Percentiles rank a stretch among this genome's conserved stretches.
Evolutionary conservation across 2,329 filamentous ascomycete genomes (phyloP).

Genomic region (Pseudogymnoascus sp.): DNA sequence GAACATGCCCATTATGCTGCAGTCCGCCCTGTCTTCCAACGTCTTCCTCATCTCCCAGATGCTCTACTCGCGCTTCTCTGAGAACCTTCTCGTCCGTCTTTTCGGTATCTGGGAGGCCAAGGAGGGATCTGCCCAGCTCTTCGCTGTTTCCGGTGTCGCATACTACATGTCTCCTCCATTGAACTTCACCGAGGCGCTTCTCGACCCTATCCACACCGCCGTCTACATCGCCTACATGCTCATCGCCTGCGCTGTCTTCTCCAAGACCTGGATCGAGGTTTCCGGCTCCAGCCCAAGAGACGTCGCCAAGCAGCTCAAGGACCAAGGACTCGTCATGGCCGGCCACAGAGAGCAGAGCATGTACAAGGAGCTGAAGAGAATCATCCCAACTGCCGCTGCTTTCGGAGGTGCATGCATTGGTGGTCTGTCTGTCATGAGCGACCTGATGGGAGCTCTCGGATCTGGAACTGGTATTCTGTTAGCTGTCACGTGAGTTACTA

Average conservation of each 20-base stretch:
- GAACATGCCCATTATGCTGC: constrained; percentile 99
- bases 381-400: constrained; percentile 94
- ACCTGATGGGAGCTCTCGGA: constrained; percentile 90
- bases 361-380: constrained; percentile 99
- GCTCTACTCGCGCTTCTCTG: constrained; percentile 97
- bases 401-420: constrained; percentile 99
- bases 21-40: constrained; percentile 97
- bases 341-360: constrained; percentile 99
- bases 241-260: constrained; percentile 93
- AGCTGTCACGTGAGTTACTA: constrained; percentile 81
- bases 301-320: constrained; percentile 99
- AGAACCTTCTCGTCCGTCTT: constrained; percentile 95
- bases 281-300: constrained; percentile 95
- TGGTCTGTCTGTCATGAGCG: constrained; percentile 88
- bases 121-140: constrained; percentile 92
- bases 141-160: constrained; percentile 83
- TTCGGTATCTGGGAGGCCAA: constrained; percentile 98
- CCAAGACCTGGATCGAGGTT: constrained; percentile 99
- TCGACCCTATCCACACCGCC: constrained; percentile 93
- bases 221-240: constrained; percentile 98
- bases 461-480: constrained; percentile 96
- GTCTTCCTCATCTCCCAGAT: constrained; percentile 99
- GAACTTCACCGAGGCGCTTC: constrained; percentile 92
- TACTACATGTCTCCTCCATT: constrained; percentile 99
- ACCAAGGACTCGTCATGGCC: constrained; percentile 98